Percentiles rank a stretch among this genome's conserved stretches.
Conservation (phyloP, 2,329 filamentous ascomycete genomes). For the Venturiaceae sp. region DNA sequence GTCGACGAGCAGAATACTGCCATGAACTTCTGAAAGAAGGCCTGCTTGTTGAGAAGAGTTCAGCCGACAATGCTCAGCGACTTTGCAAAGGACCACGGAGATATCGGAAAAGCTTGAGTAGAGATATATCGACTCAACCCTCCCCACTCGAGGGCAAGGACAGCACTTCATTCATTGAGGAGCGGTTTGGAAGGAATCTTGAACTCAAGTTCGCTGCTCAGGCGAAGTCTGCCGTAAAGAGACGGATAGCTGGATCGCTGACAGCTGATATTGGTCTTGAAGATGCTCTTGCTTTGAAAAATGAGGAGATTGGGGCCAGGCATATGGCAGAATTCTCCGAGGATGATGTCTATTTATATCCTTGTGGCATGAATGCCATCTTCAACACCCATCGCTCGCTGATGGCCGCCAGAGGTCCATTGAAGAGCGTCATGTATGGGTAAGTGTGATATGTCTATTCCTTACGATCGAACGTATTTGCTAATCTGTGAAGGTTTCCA, state of each 20-base stretch:
- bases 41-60: slow-evolving; percentile 45
- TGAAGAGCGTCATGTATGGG: slow-evolving; percentile 81
- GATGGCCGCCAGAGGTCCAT: slow-evolving; percentile 50
- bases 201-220: slow-evolving; percentile 68
- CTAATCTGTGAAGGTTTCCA: slow-evolving; percentile 50
- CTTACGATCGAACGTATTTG: not conserved
- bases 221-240: slow-evolving; percentile 75
- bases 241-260: slow-evolving; percentile 80
- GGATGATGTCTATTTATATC: slow-evolving; percentile 81
- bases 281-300: slow-evolving; percentile 45
- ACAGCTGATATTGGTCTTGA: slow-evolving; percentile 60
- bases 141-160: slow-evolving; percentile 46
- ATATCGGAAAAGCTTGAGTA: slow-evolving; percentile 48
- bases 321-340: slow-evolving; percentile 59
- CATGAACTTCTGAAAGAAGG: slow-evolving; percentile 63
- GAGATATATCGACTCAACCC: slow-evolving; percentile 4
- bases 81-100: slow-evolving; percentile 63
- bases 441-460: slow-evolving; percentile 13
- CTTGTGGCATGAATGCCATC: slow-evolving; percentile 90
- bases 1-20: slow-evolving; percentile 84
- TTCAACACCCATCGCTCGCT: slow-evolving; percentile 77
- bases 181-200: slow-evolving; percentile 87
- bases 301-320: slow-evolving; percentile 26
- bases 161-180: slow-evolving; percentile 75
- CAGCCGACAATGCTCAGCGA: slow-evolving; percentile 25